Conservation (phyloP, 257 asterid species). For the Coffea canephora region DNA sequence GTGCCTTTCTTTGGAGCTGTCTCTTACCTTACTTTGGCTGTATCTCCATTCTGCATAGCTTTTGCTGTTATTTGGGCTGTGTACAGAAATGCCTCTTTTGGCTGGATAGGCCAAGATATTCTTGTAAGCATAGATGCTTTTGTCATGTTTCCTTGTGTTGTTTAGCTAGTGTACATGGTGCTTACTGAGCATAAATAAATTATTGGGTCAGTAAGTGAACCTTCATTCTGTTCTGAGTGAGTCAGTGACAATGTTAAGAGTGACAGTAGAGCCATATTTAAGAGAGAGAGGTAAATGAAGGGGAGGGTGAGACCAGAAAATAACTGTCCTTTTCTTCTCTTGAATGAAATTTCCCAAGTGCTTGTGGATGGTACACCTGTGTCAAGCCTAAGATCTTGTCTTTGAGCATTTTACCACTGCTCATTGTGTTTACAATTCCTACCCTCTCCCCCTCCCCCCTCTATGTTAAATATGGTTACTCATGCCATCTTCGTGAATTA, state of each 20-base stretch:
- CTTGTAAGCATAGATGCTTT: conserved; percentile 50
- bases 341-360: neutral
- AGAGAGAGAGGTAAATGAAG: neutral
- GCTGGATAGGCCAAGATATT: conserved; percentile 95
- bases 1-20: conserved; percentile 52
- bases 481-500: neutral
- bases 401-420: neutral
- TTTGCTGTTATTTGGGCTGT: conserved; percentile 87
- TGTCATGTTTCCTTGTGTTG: neutral
- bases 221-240: neutral
- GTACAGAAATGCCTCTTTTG: conserved; percentile 56
- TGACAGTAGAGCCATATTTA: neutral
- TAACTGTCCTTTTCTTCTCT: neutral
- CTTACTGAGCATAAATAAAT: neutral
- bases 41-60: conserved; percentile 79
- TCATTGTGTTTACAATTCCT: neutral
- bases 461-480: too few species aligned
- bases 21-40: conserved; percentile 78
- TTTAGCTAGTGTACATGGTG: neutral
- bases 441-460: neutral
- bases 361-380: neutral
- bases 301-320: neutral
- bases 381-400: neutral
- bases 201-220: neutral
- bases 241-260: neutral